Evolutionary conservation across 768 basidiomycete genomes (phyloP), one percentile per base, ranked within the genome.

Genomic region (Baorangia bicolor): DNA sequence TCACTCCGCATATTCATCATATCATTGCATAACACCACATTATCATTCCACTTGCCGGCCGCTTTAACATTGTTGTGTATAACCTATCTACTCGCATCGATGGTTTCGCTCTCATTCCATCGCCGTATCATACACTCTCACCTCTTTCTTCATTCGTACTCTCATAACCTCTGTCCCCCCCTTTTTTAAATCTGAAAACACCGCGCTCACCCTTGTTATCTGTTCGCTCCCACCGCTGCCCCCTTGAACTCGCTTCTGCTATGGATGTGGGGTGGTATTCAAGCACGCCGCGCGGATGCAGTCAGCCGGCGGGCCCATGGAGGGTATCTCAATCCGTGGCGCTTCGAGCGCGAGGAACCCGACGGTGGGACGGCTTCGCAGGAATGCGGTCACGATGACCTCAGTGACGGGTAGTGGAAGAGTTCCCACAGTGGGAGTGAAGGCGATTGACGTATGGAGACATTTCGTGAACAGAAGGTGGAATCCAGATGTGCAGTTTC

Each of bases 391-490:
- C 27, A 73, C 78, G 10, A 50, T 58, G 8, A 27, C 70, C 20
- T 53, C 66, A 14, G 23, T 14, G 13, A 28, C 56, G 5, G 56
- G 59, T 18, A 25, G 42, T 28, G 55, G 49, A 48, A 55, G 67
- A 53, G 55, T 43, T 40, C 37, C 65, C 39, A 64, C 69, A 37
- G 62, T 58, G 38, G 61, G 64, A 47, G 54, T 77, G 72, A 72
- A 75, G 70, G 62, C 72, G 27, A 72, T 93, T 27, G 86, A 90
- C 54, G 70, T 82, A n/a, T 92, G 90, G 89, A 79, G 80, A 64
- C 81, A 88, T 62, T 80, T 93, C 63, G 86, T 94, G 37, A 73
- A 83, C 58, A 83, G 77, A 56, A 80, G 92, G 48, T 94, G 84
- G 79, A 85, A 90, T 70, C 68, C 84, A 2, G 83, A 89, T 46